Conservation (phyloP, 2,329 filamentous ascomycete genomes). For the Laburnicola sp. region DNA sequence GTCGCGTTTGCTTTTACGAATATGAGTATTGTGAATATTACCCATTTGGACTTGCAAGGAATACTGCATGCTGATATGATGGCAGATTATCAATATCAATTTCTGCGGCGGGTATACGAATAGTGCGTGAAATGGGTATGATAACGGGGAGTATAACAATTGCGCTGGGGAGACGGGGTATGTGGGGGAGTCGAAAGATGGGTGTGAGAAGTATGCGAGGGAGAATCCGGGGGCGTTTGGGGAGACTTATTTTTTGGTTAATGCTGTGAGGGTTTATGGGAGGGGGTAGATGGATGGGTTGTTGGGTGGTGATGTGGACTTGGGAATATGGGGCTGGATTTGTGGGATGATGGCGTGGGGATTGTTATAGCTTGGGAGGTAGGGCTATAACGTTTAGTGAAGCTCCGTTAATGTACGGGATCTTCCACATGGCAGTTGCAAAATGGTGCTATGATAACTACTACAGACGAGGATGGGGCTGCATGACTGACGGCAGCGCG, state of each 20-base stretch:
- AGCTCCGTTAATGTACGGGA: too few species aligned
- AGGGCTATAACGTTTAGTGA: too few species aligned
- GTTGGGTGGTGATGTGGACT: too few species aligned
- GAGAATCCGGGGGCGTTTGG: slow-evolving; percentile 22
- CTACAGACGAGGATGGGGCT: too few species aligned
- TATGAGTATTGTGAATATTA: slow-evolving; percentile 20
- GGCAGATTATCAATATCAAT: slow-evolving; percentile 51
- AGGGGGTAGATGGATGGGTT: too few species aligned
- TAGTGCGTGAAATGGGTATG: slow-evolving; percentile 55
- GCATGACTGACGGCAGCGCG: too few species aligned
- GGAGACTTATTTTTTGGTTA: slow-evolving; percentile 27
- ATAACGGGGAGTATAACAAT: slow-evolving; percentile 3
- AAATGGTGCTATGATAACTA: too few species aligned
- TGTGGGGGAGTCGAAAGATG: slow-evolving; percentile 28
- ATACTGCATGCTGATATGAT: neutral
- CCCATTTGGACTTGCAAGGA: neutral
- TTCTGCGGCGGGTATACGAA: slow-evolving; percentile 50
- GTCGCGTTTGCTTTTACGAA: slow-evolving; percentile 48
- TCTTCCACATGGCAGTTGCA: too few species aligned
- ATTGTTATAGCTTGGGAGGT: too few species aligned
- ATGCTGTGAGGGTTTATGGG: slow-evolving; percentile 17
- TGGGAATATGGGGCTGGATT: too few species aligned
- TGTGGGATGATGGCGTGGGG: too few species aligned
- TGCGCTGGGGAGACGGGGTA: slow-evolving; percentile 47
- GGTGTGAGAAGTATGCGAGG: slow-evolving; percentile 24